Evolutionary conservation across 2,329 filamentous ascomycete species (phyloP).

Genomic region (Talaromyces sp.): DNA sequence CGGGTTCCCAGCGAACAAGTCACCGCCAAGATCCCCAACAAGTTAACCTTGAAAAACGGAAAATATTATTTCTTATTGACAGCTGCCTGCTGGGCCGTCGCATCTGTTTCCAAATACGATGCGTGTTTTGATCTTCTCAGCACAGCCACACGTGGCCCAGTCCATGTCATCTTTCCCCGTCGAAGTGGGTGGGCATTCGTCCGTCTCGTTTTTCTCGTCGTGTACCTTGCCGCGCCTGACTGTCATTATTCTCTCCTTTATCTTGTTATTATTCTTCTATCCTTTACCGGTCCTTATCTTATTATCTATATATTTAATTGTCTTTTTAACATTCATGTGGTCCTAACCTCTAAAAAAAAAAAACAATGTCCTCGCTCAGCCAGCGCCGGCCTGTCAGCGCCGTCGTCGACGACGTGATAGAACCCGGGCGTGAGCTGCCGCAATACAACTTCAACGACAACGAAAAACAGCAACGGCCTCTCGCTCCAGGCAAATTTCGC

Average conservation of each 20-base stretch:
- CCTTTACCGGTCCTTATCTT: background rate
- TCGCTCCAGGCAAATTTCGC: constrained; percentile 20
- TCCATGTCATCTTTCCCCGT: background rate
- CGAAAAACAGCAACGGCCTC: background rate
- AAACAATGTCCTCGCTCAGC: constrained; percentile 8
- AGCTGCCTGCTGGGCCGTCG: background rate
- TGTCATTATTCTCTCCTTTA: background rate
- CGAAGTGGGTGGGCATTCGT: background rate
- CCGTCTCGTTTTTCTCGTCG: background rate
- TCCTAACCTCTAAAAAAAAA: background rate
- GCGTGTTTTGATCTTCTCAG: background rate
- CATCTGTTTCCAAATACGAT: background rate
- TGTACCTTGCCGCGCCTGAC: background rate
- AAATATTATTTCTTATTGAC: background rate
- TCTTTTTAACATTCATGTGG: background rate
- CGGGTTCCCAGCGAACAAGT: background rate
- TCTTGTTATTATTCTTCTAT: background rate
- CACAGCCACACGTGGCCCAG: background rate
- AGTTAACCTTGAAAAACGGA: background rate
- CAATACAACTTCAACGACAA: constrained; percentile 1
- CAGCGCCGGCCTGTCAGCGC: constrained; percentile 4
- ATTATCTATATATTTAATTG: background rate
- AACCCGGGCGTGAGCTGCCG: background rate
- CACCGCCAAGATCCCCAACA: background rate
- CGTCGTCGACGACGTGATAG: background rate